Evolutionary conservation across 805 yeast species (phyloP), one percentile per base, ranked within the genome.

Genomic region (Phaffomyces opuntiae): DNA sequence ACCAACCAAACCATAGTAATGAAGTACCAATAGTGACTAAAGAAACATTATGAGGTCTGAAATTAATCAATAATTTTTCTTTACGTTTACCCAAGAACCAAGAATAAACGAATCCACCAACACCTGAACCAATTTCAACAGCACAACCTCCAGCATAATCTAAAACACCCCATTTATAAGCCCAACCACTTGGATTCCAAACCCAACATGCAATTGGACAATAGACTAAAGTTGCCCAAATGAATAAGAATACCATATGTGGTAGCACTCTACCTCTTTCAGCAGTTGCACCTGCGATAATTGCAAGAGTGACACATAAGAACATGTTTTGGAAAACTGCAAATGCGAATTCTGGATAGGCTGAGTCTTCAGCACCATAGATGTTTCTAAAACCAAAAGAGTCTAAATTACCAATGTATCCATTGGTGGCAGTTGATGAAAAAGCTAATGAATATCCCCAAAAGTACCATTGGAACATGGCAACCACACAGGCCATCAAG

Each of bases 101-200:
- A n/a, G 89, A 80, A 55, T 83, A 83, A 6, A 87, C 96, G 56
- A 91, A 81, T 1, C 96, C 97, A 33, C 88, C 85, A 24, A 89
- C 84, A 49, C 98, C 98, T 24, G 95, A 82, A 29, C 87, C 74
- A 46, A 93, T 87, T 64, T 91, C 98, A 26, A 91, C 96, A 1
- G 97, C 96, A 0, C 97, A 97, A 43, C 97, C 97, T 29, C 99
- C 99, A 24, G 99, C 99, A 64, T 87, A 91, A 63, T 91, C 99
- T 43, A 91, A 71, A 2, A 83, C 98, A 7, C 96, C 96, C 81
- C 96, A 91, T 55, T 80, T 73, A 53, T 74, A 75, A 34, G 96
- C 96, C 98, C 98, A 91, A 36, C 99, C 98, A 39, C 81, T 82
- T 1, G 86, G 61, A 46, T 88, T 84, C 98, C 98, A 91, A 45